Base-by-base conservation (phyloP, 371 early-diverging fungal species). In the Apophysomyces variabilis region DNA sequence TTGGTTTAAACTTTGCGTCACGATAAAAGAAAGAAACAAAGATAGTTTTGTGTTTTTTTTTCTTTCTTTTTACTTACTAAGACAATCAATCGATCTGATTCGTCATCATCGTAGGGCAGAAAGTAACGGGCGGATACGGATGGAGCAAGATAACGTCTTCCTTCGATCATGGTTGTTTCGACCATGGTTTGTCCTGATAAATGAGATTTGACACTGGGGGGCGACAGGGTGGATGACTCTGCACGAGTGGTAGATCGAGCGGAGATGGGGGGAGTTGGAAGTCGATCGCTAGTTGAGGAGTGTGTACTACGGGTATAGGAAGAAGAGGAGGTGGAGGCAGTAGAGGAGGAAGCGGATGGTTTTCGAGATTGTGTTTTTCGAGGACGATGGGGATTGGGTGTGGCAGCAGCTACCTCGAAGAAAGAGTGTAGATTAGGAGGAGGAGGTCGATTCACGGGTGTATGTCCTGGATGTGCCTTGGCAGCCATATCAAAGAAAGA, bases 31-130 rank as follows among this genome's bases (percentile, higher is more conserved):
- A 26, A 26, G 26, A 26, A 26, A 26, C 26, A 26, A 26, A 26
- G 60, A 5, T 61, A 26, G n/a, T 11, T 38, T 62, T 16, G 54
- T 63, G 5, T 37, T 63, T 12, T 41, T 41, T 46, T 18, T 57
- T 45, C 12, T 56, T 44, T 32, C 0, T 21, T 44, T 16, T 18
- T 36, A 14, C 61, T 67, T 78, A 78, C 81, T 71, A 80, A 38
- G 37, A 74, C 72, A 64, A 76, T 73, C 44, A 80, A 61, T 21
- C 81, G 65, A 59, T 80, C 81, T 16, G 73, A 69, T 60, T 80
- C 81, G 37, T 78, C 78, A 38, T 76, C 78, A 58, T 80, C 78
- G 47, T 68, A 70, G 45, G 81, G 78, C 12, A 74, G 38, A 16
- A 65, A 50, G 57, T 47, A 65, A 8, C 56, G 62, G 16, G 63